Evolutionary conservation across 805 yeast species (phyloP), one percentile per base, ranked within the genome.

Genomic region (Cyberlindnera meyerae): DNA sequence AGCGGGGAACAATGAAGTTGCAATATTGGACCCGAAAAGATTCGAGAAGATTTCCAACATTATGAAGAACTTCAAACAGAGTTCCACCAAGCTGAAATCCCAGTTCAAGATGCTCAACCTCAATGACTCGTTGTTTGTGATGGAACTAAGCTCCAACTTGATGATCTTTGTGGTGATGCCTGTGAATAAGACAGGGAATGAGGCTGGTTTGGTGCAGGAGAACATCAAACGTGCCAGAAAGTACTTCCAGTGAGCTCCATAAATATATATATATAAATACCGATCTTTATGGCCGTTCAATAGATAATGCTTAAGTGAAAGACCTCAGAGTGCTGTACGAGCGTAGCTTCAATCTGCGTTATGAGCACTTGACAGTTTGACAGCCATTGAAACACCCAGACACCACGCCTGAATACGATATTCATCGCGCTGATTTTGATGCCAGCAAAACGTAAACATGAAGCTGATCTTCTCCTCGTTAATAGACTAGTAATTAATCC

Each of bases 21-120:
- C 42, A 0, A n/a, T n/a, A n/a, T 67, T 88, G 36, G 97, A 90
- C 52, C 96, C 97, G 6, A 87, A 90, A 51, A 68, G 97, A 51
- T 90, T 89, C 54, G 97, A 90, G 56, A 90, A 89, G 57, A 88
- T 90, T 17, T 83, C 95, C 17, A 89, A 87, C 58, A 88, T 90
- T 41, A 86, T 90, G 69, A 90, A 90, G 55, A 87, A 95, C 18
- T 90, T 85, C 62, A 88, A 93, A 54, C 97, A 90, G 61, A 83
- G 94, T 48, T 87, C 93, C 29, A 78, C 84, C 34, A 89, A 87
- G 58, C 69, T 90, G 52, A 75, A 95, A 54, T 76, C 96, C 5
- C 89, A 86, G 49, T 86, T 90, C 60, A 80, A 75, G 45, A 80
- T 84, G 31, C 62, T 90, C 33, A 76, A 82, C 14, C 68, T 90